Conservation (phyloP, 2,329 filamentous ascomycete species). For the Phialophora tarda region DNA sequence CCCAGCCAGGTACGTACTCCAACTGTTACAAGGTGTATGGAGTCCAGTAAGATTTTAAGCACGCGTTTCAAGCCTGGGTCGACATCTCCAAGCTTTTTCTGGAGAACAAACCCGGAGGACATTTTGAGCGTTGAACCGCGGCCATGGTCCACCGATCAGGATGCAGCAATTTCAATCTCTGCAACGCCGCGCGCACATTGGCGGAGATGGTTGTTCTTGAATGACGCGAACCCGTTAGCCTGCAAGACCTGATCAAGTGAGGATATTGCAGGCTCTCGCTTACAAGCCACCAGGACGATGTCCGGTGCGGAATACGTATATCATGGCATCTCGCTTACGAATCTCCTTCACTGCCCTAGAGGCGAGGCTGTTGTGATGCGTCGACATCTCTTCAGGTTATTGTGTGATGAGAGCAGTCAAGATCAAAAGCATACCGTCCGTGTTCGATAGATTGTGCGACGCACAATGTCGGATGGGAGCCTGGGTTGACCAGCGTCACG, state of each 20-base stretch:
- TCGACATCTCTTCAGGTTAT: constrained; percentile 14
- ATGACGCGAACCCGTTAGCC: not conserved
- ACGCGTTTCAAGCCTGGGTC: constrained; percentile 10
- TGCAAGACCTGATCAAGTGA: not conserved
- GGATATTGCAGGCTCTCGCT: constrained; percentile 8
- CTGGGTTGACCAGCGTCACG: not conserved
- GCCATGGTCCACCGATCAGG: constrained; percentile 1
- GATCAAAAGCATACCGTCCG: constrained; percentile 27
- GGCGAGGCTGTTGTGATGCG: constrained; percentile 9
- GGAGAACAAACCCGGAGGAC: constrained; percentile 1
- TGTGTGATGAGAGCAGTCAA: constrained; percentile 21
- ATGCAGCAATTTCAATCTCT: not conserved
- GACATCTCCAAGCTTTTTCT: constrained; percentile 2
- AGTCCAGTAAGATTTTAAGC: constrained; percentile 20
- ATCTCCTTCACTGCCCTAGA: not conserved
- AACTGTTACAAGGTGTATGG: not conserved
- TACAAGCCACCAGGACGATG: constrained; percentile 4
- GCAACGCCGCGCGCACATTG: constrained; percentile 5
- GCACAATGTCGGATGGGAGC: constrained; percentile 8
- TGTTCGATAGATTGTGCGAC: constrained; percentile 28
- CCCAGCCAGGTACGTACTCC: not conserved
- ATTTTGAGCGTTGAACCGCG: not conserved
- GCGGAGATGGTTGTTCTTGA: not conserved
- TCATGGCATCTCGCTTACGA: constrained; percentile 12
- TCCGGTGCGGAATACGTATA: not conserved